A percentile compares a stretch with the other conserved stretches of the same genome.
These are phyloP conservation scores for Anthracocystis setariae DNA, from an alignment of 1,284 basidiomycete genomes.

Conservation along the genomic window DNA sequence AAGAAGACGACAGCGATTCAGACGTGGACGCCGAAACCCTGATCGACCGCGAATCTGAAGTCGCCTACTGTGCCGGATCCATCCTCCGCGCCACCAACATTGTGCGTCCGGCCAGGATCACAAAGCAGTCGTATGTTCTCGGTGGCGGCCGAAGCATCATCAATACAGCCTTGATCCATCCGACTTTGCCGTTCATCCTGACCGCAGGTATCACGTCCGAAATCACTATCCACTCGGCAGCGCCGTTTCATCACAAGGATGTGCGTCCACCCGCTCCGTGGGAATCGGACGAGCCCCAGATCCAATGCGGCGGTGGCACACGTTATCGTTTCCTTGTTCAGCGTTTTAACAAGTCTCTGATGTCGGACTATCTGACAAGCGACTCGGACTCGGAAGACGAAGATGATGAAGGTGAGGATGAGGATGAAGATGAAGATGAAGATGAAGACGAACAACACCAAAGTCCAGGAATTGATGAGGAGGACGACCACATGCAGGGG, in stretches of 20 bases:
- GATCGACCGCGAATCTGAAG: conserved; percentile 22
- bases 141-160: conserved; percentile 33
- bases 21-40: conserved; percentile 8
- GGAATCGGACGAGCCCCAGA: neutral
- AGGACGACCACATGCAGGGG: neutral
- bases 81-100: conserved; percentile 14
- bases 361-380: too few relatives aligned
- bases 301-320: conserved; percentile 4
- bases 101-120: conserved; percentile 28
- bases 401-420: neutral
- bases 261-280: neutral
- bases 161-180: conserved; percentile 39
- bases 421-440: neutral
- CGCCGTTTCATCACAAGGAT: conserved; percentile 2
- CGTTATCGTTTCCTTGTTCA: conserved; percentile 12
- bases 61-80: conserved; percentile 20
- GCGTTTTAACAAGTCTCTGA: neutral
- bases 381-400: conserved; percentile 2
- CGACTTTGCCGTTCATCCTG: conserved; percentile 27
- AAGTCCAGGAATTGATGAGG: neutral
- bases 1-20: conserved; percentile 5
- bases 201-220: conserved; percentile 26
- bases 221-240: conserved; percentile 25
- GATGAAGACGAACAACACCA: neutral
- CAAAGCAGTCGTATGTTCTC: conserved; percentile 17